phyloP scores from a whole-genome alignment of 2,329 filamentous ascomycete species.

The Fusarium clavum region DNA sequence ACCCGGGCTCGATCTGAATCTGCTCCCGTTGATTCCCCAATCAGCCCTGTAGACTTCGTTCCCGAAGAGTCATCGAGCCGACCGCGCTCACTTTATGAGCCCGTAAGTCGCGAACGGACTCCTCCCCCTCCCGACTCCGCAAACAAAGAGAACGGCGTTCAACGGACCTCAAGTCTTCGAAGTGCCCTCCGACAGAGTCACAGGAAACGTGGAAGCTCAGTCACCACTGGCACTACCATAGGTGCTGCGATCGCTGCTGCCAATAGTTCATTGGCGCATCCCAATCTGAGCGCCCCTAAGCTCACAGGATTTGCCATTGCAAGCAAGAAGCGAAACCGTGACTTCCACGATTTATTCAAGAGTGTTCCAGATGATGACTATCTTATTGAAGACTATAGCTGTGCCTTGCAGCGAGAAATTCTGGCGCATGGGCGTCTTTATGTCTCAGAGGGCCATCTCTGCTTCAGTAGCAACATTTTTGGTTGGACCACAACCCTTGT shows the following conservation, averaged over 20 bases:
- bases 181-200: conserved; percentile 68
- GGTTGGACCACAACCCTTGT: conserved; percentile 98
- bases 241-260: conserved; percentile 79
- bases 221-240: conserved; percentile 73
- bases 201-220: conserved; percentile 86
- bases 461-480: conserved; percentile 98
- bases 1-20: conserved; percentile 66
- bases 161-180: conserved; percentile 74
- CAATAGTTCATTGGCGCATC: conserved; percentile 75
- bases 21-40: conserved; percentile 62
- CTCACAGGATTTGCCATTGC: conserved; percentile 96
- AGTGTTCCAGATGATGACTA: conserved; percentile 98
- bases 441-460: conserved; percentile 96
- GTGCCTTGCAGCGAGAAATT: conserved; percentile 94
- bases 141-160: conserved; percentile 67
- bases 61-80: conserved; percentile 54
- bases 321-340: conserved; percentile 93
- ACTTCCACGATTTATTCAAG: conserved; percentile 93
- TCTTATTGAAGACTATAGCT: conserved; percentile 98
- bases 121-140: conserved; percentile 72
- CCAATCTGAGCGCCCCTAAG: conserved; percentile 73
- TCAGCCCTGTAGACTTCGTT: conserved; percentile 43
- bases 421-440: conserved; percentile 93
- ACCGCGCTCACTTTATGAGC: conserved; percentile 65
- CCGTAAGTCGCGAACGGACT: conserved; percentile 67